phyloP scores from a whole-genome alignment of 768 basidiomycete species.

The Galerina marginata region DNA sequence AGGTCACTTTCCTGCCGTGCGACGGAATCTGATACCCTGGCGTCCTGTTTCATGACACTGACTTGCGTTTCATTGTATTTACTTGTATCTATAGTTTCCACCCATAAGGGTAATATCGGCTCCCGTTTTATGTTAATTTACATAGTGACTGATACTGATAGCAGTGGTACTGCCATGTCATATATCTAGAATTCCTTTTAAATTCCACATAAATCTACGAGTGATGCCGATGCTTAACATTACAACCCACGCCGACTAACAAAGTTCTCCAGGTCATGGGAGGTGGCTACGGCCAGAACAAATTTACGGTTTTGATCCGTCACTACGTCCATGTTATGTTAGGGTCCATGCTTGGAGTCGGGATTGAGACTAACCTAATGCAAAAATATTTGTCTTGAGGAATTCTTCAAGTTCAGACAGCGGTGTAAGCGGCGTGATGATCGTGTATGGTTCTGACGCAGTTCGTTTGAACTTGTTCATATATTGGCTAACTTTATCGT shows the following conservation, averaged over 20 bases:
- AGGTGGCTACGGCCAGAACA: constrained; percentile 80
- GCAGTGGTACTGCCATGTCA: too few relatives aligned
- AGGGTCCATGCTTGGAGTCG: neutral
- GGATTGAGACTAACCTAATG: constrained; percentile 58
- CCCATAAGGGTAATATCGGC: constrained; percentile 1
- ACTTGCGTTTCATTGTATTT: neutral
- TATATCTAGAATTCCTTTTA: constrained; percentile 2
- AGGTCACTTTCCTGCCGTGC: constrained; percentile 45
- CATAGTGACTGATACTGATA: too few relatives aligned
- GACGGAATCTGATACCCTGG: constrained; percentile 45
- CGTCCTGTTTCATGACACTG: constrained; percentile 16
- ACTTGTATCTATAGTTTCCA: constrained; percentile 5
- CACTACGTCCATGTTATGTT: constrained; percentile 49
- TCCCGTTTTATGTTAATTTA: neutral
- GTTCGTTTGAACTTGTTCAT: constrained; percentile 79
- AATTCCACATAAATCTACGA: constrained; percentile 2
- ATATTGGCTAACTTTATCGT: constrained; percentile 70
- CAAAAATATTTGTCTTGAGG: constrained; percentile 73
- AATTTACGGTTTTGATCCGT: constrained; percentile 85
- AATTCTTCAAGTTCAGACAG: constrained; percentile 85
- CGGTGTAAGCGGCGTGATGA: constrained; percentile 82
- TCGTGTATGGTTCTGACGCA: constrained; percentile 68
- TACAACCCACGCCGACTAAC: constrained; percentile 54
- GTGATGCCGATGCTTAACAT: constrained; percentile 1
- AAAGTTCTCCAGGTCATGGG: constrained; percentile 74